A percentile compares a stretch with the other conserved stretches of the same genome.
Conservation (phyloP, 805 yeast genomes). For the Spathaspora arborariae region DNA sequence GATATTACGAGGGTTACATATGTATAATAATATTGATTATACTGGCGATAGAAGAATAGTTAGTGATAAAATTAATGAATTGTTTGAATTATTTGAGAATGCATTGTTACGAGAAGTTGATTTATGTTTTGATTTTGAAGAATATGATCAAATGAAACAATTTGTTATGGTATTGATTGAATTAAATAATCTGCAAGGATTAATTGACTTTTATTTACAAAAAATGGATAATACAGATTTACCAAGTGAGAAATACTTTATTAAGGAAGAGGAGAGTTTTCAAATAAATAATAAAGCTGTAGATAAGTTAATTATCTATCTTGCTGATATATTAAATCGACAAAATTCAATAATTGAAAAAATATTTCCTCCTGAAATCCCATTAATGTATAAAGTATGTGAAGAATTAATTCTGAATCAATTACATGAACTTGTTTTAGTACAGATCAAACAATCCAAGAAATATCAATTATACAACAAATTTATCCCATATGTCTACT, state of each 20-base stretch:
- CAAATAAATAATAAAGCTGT: conserved; percentile 14
- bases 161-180: conserved; percentile 34
- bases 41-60: conserved; percentile 25
- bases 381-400: conserved; percentile 45
- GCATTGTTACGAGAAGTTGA: conserved; percentile 70
- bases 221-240: conserved; percentile 14
- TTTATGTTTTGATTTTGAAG: conserved; percentile 45
- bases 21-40: conserved; percentile 34
- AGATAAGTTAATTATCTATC: conserved; percentile 20
- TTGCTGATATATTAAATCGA: conserved; percentile 35
- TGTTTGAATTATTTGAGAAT: conserved; percentile 66
- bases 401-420: conserved; percentile 44
- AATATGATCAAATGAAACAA: conserved; percentile 34
- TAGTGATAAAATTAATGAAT: conserved; percentile 46
- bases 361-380: conserved; percentile 42
- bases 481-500: conserved; percentile 39
- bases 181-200: conserved; percentile 38
- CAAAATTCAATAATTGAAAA: conserved; percentile 37
- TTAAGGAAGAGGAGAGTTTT: conserved; percentile 29
- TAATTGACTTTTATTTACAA: conserved; percentile 42
- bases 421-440: conserved; percentile 28
- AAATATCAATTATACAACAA: conserved; percentile 25
- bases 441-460: conserved; percentile 26
- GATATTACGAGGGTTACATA: conserved; percentile 37
- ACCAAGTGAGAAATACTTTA: conserved; percentile 25